A percentile compares a stretch with the other conserved stretches of the same genome.
phyloP scores from a whole-genome alignment of 2,329 filamentous ascomycete genomes.

The Fusarium bactridioides region DNA sequence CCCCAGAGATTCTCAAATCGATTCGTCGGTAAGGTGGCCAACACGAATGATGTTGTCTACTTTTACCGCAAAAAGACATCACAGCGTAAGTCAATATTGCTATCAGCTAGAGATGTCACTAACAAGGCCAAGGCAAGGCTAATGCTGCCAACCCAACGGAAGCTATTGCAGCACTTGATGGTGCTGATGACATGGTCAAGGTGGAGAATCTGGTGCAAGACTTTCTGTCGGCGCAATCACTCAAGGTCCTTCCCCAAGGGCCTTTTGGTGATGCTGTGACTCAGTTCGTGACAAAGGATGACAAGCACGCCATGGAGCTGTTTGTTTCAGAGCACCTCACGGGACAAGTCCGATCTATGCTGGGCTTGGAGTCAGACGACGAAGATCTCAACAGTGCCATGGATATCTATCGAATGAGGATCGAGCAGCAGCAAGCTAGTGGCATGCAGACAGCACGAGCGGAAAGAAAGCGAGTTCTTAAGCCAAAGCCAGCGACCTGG shows the following conservation, averaged over 20 bases:
- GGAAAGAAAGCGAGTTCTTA: constrained; percentile 60
- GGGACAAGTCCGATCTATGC: constrained; percentile 74
- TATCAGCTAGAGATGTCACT: neutral
- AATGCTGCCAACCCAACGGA: constrained; percentile 67
- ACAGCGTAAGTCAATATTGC: constrained; percentile 38
- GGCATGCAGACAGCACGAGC: constrained; percentile 58
- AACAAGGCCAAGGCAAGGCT: constrained; percentile 40
- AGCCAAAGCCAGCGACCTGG: constrained; percentile 82
- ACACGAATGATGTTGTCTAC: constrained; percentile 90
- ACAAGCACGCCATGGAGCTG: constrained; percentile 88
- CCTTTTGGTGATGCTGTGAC: constrained; percentile 92
- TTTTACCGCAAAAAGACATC: constrained; percentile 89
- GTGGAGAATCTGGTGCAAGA: constrained; percentile 90
- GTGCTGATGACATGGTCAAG: constrained; percentile 72
- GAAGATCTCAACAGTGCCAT: constrained; percentile 75
- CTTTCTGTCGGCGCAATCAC: constrained; percentile 83
- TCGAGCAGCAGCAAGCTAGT: constrained; percentile 75
- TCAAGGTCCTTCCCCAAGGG: constrained; percentile 92
- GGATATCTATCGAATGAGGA: constrained; percentile 72
- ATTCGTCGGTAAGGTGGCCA: constrained; percentile 90
- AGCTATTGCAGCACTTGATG: constrained; percentile 62
- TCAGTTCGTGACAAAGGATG: constrained; percentile 93
- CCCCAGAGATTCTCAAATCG: constrained; percentile 95
- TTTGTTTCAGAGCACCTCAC: constrained; percentile 78
- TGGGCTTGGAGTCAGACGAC: constrained; percentile 70